Evolutionary conservation across 73 alveolate species (phyloP).

Genomic region (Symbiodinium pilosum): DNA sequence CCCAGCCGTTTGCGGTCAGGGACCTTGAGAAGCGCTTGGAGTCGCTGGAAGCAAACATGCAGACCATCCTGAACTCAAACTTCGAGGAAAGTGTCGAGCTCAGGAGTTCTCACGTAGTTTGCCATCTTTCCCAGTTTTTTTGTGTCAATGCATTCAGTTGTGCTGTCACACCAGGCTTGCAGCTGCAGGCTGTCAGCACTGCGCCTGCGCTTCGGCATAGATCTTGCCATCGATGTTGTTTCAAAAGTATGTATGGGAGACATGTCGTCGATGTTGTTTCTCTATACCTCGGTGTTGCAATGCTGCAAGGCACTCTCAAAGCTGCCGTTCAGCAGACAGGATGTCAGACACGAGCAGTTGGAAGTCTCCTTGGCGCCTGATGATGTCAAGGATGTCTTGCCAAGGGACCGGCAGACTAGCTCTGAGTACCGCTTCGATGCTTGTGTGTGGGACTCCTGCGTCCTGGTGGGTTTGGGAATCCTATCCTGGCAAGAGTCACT

Average conservation of each 20-base stretch:
- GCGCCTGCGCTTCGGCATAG: background rate
- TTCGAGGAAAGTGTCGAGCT: background rate
- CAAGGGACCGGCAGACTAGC: background rate
- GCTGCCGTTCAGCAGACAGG: constrained; percentile 41
- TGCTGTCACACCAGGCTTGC: background rate
- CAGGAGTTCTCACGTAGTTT: background rate
- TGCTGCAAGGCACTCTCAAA: background rate
- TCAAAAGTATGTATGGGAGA: no score
- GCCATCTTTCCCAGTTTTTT: background rate
- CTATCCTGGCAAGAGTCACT: constrained; percentile 72
- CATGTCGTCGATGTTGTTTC: no score
- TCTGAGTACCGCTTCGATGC: constrained; percentile 60
- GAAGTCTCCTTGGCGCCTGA: constrained; percentile 37
- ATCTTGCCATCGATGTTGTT: no score
- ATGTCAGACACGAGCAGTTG: constrained; percentile 27
- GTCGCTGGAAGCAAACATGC: constrained; percentile 4
- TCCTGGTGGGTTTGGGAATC: constrained; percentile 33
- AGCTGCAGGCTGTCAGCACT: background rate
- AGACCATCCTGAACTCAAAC: background rate
- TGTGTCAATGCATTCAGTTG: no score
- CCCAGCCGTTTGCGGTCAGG: background rate
- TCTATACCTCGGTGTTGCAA: background rate
- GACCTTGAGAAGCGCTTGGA: constrained; percentile 54
- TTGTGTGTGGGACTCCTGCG: constrained; percentile 66
- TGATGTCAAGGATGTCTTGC: background rate